Base-by-base conservation (phyloP, 495 filamentous ascomycete genomes). In the Aspergillus indologenus region DNA sequence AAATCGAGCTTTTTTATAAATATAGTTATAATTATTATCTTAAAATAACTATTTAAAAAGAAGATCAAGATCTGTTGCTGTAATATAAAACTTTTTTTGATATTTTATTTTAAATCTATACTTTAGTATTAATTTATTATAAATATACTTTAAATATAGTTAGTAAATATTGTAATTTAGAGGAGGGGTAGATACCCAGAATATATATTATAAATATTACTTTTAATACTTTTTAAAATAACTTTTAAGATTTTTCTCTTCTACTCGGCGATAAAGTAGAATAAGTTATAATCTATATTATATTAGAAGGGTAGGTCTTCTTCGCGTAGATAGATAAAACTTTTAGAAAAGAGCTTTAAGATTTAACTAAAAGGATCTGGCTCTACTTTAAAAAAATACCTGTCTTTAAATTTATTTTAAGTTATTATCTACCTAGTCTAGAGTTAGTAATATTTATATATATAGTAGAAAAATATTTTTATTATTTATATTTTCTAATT, bases 21-120 rank as follows among this genome's bases (percentile, higher is more conserved):
- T 56, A 54, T 66, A 70, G 45, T 70, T 43, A 54, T 70, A 55
- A 31, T 42, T 58, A 50, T 68, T 51, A 42, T 63, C 31, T 0
- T 45, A 11, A 55, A 69, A 69, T 1, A 66, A 59, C 5, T 48
- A 8, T 29, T 23, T 44, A 53, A 68, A 53, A 50, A 68, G 59
- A n/a, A 61, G 59, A 21, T 59, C 61, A 18, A 65, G 62, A 29
- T 68, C 61, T 49, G 59, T 65, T 18, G 45, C 50, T 8, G 19
- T 68, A 15, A 68, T 57, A 7, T 54, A 47, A 22, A 59, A 68
- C 2, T 53, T 45, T 42, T 64, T 57, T 45, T 54, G 49, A 20
- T 62, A 57, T 49, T 64, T 68, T 47, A 48, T 68, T 51, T 26
- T 2, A 0, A 68, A 48, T n/a, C 57, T 42, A 49, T 64, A 64